Conservation (phyloP, 805 yeast species). For the Wickerhamiella alocasiicola region DNA sequence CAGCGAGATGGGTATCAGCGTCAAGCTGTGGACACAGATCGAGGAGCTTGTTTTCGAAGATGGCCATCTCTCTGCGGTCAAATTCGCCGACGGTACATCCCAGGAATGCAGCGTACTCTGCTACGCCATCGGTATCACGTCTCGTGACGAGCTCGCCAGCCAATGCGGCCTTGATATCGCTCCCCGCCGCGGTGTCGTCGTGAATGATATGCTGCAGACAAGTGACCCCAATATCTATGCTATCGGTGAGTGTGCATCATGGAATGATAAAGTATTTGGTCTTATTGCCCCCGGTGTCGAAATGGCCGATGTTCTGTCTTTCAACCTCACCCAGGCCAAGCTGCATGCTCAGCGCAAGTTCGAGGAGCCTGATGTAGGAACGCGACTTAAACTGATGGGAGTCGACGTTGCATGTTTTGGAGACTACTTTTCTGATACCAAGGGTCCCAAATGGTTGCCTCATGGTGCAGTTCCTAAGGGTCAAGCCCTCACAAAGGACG, state of each 20-base stretch:
- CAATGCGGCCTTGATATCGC: conserved; percentile 21
- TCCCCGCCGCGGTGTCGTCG: conserved; percentile 26
- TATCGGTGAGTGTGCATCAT: conserved; percentile 31
- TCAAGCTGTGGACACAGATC: conserved; percentile 39
- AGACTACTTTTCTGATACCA: conserved; percentile 29
- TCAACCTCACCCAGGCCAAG: conserved; percentile 29
- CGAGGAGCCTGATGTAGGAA: conserved; percentile 29
- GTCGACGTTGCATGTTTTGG: conserved; percentile 33
- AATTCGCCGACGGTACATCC: conserved; percentile 23
- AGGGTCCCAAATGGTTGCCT: conserved; percentile 30
- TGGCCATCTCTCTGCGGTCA: conserved; percentile 21
- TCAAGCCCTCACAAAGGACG: conserved; percentile 13
- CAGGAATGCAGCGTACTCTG: conserved; percentile 28
- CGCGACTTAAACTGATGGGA: conserved; percentile 30
- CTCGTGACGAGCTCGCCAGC: conserved; percentile 29
- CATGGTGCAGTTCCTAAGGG: conserved; percentile 16
- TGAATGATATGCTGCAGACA: conserved; percentile 24
- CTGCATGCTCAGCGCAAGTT: conserved; percentile 25
- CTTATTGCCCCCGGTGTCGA: conserved; percentile 32
- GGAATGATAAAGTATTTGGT: conserved; percentile 29
- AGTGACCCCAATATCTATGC: conserved; percentile 26
- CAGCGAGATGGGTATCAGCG: conserved; percentile 40
- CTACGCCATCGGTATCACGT: conserved; percentile 29
- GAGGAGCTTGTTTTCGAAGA: conserved; percentile 33
- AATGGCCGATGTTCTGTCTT: conserved; percentile 30